Evolutionary conservation across 1,139 yeast species (phyloP), one percentile per base, ranked within the genome.

Genomic region (Scheffersomyces quercinus): DNA sequence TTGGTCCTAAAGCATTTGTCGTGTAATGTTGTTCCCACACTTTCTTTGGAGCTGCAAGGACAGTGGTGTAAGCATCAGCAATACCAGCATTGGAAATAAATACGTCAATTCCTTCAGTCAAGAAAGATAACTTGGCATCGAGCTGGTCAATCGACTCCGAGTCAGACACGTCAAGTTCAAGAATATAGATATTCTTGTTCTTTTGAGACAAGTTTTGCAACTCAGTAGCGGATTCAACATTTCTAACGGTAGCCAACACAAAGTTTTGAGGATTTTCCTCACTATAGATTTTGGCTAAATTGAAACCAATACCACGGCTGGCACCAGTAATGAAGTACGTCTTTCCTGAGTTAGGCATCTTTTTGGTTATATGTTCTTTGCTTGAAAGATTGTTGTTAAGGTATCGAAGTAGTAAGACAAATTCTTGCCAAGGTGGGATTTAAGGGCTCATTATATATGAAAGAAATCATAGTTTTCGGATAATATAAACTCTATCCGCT

Each of bases 291-390:
- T 50, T 53, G 8, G 56, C 66, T 6, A 64, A 40, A 11, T 54
- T 59, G 28, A 53, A 47, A 2, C 72, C 73, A 39, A 67, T 59
- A 3, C 73, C 72, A 41, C 66, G 53, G 45, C 59, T 64, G 20
- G 62, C 63, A 28, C 65, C 67, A 10, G 58, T 51, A 33, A 63
- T 46, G 15, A 62, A 50, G 43, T 60, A 56, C 33, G 20, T 16
- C 20, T 16, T 16, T 16, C 20, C 20, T 16, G 20, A 16, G 20
- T 16, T 16, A 16, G 20, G 6, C 20, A 16, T 16, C 20, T 16
- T 16, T 4, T 16, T 16, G 20, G 6, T 16, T 16, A 16, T 16
- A 16, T 16, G 20, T 5, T 16, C 6, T 16, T 16, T 3, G 20
- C 4, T 16, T 16, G 20, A 5, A 16, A 5, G 6, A 5, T 5